Evolutionary conservation across 1,284 basidiomycete genomes (phyloP), one percentile per base, ranked within the genome.

Genomic region (Malassezia dermatis): DNA sequence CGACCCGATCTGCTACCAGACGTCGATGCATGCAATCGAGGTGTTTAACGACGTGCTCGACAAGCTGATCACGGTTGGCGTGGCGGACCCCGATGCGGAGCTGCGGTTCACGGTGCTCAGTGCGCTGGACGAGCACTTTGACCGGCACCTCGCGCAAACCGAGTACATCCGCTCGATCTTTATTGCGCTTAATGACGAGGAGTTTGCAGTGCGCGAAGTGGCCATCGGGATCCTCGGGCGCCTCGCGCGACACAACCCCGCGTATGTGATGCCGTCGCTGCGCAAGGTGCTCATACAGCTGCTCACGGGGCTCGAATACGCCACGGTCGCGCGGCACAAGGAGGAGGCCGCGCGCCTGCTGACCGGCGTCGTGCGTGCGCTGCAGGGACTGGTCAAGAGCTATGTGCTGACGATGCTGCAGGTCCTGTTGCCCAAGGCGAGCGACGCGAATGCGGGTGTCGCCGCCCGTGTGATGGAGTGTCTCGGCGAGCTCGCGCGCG

Each of bases 1-100:
- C 60, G 94, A 99, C 75, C 93, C 93, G 0, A 95, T 98, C 57
- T 91, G 89, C 75, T 89, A 88, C 67, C 91, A 96, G 77, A 86
- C 88, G 17, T 94, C 89, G 77, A 89, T 86, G 69, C 89, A 96
- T 75, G 89, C 93, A 4, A 93, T 95, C 58, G 90, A 96, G 72
- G 86, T 98, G 58, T 93, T 99, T 71, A 91, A 89, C 73, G 94
- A 98, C 64, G 91, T 98, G 17, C 80, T 99, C 40, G 91, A 96
- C 75, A 98, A 98, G 77, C 80, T 99, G 15, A 78, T 99, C 60
- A 94, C 89, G 0, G 89, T 96, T 32, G 94, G 88, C 13, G 94
- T 99, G 53, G 93, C 94, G 17, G 94, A 99, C 79, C 89, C 93
- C 58, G 67, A 72, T 39, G 50, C 69, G 4, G 61, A 65, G 32